Evolutionary conservation across 2,329 filamentous ascomycete species (phyloP).

Genomic region (Ampelomyces quisqualis): DNA sequence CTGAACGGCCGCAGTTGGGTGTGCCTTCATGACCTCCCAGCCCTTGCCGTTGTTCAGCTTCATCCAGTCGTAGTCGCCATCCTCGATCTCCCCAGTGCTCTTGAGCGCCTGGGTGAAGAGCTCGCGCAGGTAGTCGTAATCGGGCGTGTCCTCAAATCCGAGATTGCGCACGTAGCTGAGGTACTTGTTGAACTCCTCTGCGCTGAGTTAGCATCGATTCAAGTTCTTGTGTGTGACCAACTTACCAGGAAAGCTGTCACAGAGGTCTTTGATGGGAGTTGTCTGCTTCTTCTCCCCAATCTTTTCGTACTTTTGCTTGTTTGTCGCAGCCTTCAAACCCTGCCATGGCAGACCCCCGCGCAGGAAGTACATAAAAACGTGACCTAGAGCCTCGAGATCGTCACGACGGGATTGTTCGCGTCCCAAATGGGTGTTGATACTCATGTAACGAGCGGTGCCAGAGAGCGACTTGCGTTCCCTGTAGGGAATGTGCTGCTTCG

Average conservation of each 20-base stretch:
- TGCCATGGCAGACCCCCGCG: slow-evolving; percentile 67
- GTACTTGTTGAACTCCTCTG: slow-evolving; percentile 96
- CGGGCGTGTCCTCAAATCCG: slow-evolving; percentile 95
- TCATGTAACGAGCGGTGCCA: slow-evolving; percentile 97
- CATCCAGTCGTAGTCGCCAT: slow-evolving; percentile 99
- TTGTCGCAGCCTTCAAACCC: slow-evolving; percentile 67
- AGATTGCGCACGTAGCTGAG: slow-evolving; percentile 96
- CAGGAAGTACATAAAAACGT: slow-evolving; percentile 71
- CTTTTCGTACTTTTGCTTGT: slow-evolving; percentile 99
- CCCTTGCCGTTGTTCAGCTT: slow-evolving; percentile 92
- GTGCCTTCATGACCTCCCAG: slow-evolving; percentile 77
- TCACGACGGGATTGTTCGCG: slow-evolving; percentile 95
- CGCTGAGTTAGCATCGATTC: slow-evolving; percentile 29
- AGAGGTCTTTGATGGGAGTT: slow-evolving; percentile 93
- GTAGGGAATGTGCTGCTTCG: slow-evolving; percentile 98
- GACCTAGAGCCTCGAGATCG: slow-evolving; percentile 81
- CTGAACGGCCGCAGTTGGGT: slow-evolving; percentile 66
- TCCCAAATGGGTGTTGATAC: slow-evolving; percentile 97
- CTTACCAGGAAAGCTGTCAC: slow-evolving; percentile 83
- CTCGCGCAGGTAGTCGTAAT: slow-evolving; percentile 96
- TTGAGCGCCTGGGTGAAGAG: slow-evolving; percentile 95
- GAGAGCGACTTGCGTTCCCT: slow-evolving; percentile 95
- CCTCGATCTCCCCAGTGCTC: slow-evolving; percentile 90
- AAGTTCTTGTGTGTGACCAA: slow-evolving; percentile 3
- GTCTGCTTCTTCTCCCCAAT: slow-evolving; percentile 99